Percentiles rank a stretch among this genome's conserved stretches.
Evolutionary conservation across 2,329 filamentous ascomycete genomes (phyloP).

Genomic region (Nigrospora sphaerica): DNA sequence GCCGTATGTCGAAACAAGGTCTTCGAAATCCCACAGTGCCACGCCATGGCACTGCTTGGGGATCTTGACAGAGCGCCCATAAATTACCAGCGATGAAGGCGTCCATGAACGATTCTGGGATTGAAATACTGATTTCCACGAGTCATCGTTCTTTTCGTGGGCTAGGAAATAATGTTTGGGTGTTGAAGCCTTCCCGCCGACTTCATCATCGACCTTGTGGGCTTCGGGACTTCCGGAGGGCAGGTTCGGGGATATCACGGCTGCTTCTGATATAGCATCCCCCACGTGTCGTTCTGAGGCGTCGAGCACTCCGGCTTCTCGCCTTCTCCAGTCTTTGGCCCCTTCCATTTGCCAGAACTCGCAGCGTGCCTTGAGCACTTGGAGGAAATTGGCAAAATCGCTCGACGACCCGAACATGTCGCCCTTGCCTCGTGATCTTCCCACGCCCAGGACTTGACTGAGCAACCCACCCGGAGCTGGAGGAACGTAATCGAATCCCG

Average conservation of each 20-base stretch:
- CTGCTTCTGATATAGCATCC: no score
- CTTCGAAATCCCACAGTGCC: constrained; percentile 59
- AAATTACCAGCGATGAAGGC: constrained; percentile 40
- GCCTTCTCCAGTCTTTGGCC: constrained; percentile 61
- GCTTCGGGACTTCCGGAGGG: no score
- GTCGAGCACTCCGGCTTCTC: constrained; percentile 33
- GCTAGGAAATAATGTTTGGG: constrained; percentile 20
- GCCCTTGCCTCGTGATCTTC: constrained; percentile 26
- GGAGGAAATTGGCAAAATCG: constrained; percentile 70
- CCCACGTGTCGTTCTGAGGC: no score
- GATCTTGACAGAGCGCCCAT: constrained; percentile 56
- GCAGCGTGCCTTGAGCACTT: constrained; percentile 69
- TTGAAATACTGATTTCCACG: constrained; percentile 5
- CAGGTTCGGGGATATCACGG: no score
- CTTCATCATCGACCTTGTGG: no score
- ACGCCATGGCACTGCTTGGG: constrained; percentile 50
- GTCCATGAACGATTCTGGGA: constrained; percentile 27
- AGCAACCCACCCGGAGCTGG: constrained; percentile 44
- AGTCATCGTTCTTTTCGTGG: neutral
- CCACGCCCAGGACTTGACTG: constrained; percentile 38
- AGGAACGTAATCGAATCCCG: constrained; percentile 59
- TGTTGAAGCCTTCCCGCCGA: constrained; percentile 2
- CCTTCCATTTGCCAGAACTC: constrained; percentile 83
- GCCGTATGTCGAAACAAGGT: constrained; percentile 63
- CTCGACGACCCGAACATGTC: constrained; percentile 54